A percentile compares a stretch with the other conserved stretches of the same genome.
These are phyloP conservation scores for Teratosphaeria viscida DNA, from an alignment of 2,329 filamentous ascomycete species.

Conservation along the genomic window DNA sequence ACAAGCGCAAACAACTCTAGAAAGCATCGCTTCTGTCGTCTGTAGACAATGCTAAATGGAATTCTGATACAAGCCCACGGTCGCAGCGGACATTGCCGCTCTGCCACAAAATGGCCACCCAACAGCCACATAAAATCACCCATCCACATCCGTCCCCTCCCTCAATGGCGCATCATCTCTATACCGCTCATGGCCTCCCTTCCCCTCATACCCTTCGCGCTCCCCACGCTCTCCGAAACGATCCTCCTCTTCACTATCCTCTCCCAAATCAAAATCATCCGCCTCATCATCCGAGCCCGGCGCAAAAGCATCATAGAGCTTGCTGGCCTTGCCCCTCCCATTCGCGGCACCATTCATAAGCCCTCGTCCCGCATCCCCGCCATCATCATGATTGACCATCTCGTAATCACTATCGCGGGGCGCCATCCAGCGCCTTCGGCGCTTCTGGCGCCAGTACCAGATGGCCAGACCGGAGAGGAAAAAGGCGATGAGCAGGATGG, in stretches of 20 bases:
- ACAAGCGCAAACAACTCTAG: neutral
- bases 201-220: slow-evolving; percentile 14
- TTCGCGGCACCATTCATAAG: slow-evolving; percentile 21
- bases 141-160: neutral
- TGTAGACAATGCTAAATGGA: neutral
- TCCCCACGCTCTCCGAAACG: slow-evolving; percentile 18
- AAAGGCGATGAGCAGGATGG: slow-evolving; percentile 68
- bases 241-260: slow-evolving; percentile 50
- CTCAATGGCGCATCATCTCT: slow-evolving; percentile 7
- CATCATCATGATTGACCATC: slow-evolving; percentile 69
- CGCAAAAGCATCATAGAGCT: slow-evolving; percentile 95
- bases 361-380: slow-evolving; percentile 36
- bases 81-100: neutral
- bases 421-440: slow-evolving; percentile 45
- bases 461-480: slow-evolving; percentile 68
- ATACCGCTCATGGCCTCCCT: slow-evolving; percentile 10
- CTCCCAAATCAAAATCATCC: slow-evolving; percentile 19
- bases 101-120: neutral
- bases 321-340: slow-evolving; percentile 58
- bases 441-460: slow-evolving; percentile 71
- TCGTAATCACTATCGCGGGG: slow-evolving; percentile 76
- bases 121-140: neutral
- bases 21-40: neutral
- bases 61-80: neutral
- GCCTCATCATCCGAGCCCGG: slow-evolving; percentile 71